Percentiles rank a stretch among this genome's conserved stretches.
These are phyloP conservation scores for Quercus gilva DNA, from an alignment of 306 rosid genomes.

Conservation along the genomic window DNA sequence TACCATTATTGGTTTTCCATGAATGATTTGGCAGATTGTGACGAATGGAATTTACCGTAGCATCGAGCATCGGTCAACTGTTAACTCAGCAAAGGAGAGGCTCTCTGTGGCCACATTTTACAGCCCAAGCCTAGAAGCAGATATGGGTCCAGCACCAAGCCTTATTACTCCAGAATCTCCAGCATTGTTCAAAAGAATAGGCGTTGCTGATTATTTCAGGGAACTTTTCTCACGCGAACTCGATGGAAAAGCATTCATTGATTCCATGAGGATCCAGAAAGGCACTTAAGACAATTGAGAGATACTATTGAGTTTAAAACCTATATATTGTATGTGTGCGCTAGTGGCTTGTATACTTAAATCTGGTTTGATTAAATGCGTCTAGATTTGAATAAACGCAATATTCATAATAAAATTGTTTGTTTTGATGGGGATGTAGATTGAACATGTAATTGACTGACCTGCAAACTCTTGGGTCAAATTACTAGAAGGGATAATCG, in stretches of 20 bases:
- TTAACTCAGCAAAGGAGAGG: constrained; percentile 46
- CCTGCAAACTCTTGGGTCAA: too few relatives aligned
- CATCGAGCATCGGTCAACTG: constrained; percentile 38
- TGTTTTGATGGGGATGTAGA: too few relatives aligned
- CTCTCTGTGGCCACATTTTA: constrained; percentile 43
- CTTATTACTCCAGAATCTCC: constrained; percentile 36
- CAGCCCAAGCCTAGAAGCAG: constrained; percentile 34
- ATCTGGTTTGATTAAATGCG: background rate
- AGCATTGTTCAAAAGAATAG: constrained; percentile 28
- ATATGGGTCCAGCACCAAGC: constrained; percentile 45
- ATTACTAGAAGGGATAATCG: background rate
- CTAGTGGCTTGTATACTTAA: background rate
- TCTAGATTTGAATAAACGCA: background rate
- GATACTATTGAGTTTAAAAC: background rate
- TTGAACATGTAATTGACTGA: too few relatives aligned
- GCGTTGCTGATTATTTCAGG: constrained; percentile 35
- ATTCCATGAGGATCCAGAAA: constrained; percentile 31
- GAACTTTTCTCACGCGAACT: constrained; percentile 26
- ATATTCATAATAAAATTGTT: background rate
- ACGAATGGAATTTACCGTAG: constrained; percentile 50
- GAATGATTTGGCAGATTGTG: constrained; percentile 27
- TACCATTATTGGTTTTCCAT: too few relatives aligned
- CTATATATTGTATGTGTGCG: background rate
- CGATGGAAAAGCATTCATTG: constrained; percentile 36
- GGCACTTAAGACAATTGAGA: background rate